Evolutionary conservation across 306 rosid species (phyloP), one percentile per base, ranked within the genome.

Genomic region (Quercus glauca): DNA sequence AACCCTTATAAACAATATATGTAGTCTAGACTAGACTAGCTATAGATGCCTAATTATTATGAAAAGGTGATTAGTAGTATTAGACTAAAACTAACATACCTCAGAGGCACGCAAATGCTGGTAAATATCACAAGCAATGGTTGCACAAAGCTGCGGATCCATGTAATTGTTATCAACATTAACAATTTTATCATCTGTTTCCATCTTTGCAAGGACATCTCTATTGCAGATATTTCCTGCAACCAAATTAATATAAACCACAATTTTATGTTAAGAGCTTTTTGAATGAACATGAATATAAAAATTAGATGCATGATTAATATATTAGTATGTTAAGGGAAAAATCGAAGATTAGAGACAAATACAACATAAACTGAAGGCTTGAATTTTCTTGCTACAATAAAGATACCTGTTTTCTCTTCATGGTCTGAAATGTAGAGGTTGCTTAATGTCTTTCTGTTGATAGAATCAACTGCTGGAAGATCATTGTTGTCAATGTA

Each of bases 61-160:
- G 31, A 63, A 51, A 70, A 56, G 33, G 9, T 12, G 11, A 3
- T 10, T 4, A 11, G n/a, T n/a, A 29, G 12, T 18, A 6, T 35
- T 6, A 41, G 4, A 11, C 20, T 11, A 70, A 8, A 13, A 69
- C 69, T 43, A 33, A 4, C 77, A 33, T 49, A 92, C 98, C 98
- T 95, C 98, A 67, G 99, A 90, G 37, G 94, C 94, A 25, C 97
- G 97, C 58, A 92, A 83, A 75, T 95, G 97, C 86, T 90, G 88
- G 92, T 95, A 95, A 76, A 95, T 95, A 68, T 95, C 99, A 89
- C 99, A 92, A 81, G 99, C 98, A 82, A 87, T 85, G 57, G 98
- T 77, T 28, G 99, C 92, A 87, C 98, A 95, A 10, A 90, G 87
- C 81, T 92, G 99, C 0, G 99, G 98, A 84, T 95, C 99, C 83